A percentile compares a stretch with the other conserved stretches of the same genome.
phyloP scores from a whole-genome alignment of 331 rosid species.

The Arachis monticola region DNA sequence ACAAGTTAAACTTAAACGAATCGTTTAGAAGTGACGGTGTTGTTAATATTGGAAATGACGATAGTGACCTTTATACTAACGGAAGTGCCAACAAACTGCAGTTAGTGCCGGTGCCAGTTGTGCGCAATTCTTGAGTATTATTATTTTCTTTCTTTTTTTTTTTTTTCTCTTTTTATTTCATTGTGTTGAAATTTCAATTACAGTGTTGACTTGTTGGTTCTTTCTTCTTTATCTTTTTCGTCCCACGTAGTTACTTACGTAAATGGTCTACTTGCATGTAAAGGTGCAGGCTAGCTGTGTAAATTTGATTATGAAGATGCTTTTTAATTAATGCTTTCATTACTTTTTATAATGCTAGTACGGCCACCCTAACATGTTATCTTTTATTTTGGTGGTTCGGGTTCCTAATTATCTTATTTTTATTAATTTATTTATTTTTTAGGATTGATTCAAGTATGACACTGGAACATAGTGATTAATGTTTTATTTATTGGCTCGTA shows the following conservation, averaged over 20 bases:
- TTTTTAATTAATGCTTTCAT: neutral
- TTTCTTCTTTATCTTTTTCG: neutral
- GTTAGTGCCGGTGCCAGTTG: conserved; percentile 31
- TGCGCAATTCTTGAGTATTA: conserved; percentile 4
- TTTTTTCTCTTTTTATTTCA: neutral
- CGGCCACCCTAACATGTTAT: too few species aligned
- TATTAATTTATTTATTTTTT: too few species aligned
- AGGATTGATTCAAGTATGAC: too few species aligned
- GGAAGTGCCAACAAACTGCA: conserved; percentile 32
- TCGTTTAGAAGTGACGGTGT: conserved; percentile 21
- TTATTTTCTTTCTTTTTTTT: neutral
- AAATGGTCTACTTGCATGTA: neutral
- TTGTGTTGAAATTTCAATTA: neutral
- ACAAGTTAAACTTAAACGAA: conserved; percentile 4
- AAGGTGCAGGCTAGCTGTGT: conserved; percentile 19
- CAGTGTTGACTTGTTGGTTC: neutral
- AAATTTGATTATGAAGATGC: conserved; percentile 9
- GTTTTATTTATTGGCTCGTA: too few species aligned
- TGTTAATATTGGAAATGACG: neutral
- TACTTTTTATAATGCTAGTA: too few species aligned
- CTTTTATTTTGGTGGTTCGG: too few species aligned
- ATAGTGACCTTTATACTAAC: neutral
- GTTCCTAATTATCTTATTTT: too few species aligned
- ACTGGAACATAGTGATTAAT: too few species aligned
- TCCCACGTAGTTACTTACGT: neutral